Evolutionary conservation across 495 filamentous ascomycete species (phyloP).

Genomic region (Penicillium mononematosum): DNA sequence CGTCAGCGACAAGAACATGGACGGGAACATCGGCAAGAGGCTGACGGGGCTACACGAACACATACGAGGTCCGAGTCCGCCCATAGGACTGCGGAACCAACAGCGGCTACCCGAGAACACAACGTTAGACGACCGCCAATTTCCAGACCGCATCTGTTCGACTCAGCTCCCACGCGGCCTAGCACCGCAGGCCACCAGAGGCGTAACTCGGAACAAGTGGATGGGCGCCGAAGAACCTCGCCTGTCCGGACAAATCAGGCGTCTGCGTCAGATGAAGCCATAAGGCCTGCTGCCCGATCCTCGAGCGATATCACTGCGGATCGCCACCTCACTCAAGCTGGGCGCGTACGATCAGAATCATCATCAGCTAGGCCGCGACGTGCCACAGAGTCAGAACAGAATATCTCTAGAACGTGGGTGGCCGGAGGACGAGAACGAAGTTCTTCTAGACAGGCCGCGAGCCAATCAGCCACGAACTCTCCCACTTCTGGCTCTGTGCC

Average conservation of each 20-base stretch:
- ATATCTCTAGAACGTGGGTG: slow-evolving; percentile 33
- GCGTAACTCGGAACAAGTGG: slow-evolving; percentile 52
- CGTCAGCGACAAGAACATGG: slow-evolving; percentile 24
- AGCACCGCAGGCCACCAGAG: slow-evolving; percentile 39
- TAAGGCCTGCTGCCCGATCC: slow-evolving; percentile 39
- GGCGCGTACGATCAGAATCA: slow-evolving; percentile 27
- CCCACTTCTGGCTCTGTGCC: slow-evolving; percentile 19
- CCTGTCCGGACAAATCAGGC: slow-evolving; percentile 34
- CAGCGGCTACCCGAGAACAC: slow-evolving; percentile 15
- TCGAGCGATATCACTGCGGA: slow-evolving; percentile 46
- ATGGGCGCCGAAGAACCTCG: slow-evolving; percentile 36
- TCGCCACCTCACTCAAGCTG: slow-evolving; percentile 32
- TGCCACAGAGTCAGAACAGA: slow-evolving; percentile 41
- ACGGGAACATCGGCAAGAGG: slow-evolving; percentile 22
- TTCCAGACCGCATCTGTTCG: slow-evolving; percentile 56
- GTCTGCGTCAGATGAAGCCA: slow-evolving; percentile 39
- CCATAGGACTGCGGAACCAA: slow-evolving; percentile 24
- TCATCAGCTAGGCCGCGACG: slow-evolving; percentile 34
- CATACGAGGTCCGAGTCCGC: slow-evolving; percentile 38
- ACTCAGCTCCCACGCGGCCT: slow-evolving; percentile 39
- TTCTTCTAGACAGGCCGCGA: slow-evolving; percentile 21
- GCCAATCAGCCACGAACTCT: slow-evolving; percentile 24
- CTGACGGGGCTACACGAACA: slow-evolving; percentile 26
- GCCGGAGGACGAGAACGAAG: slow-evolving; percentile 31
- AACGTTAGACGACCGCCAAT: slow-evolving; percentile 47